A percentile compares a stretch with the other conserved stretches of the same genome.
phyloP scores from a whole-genome alignment of 2,329 filamentous ascomycete genomes.

The Trichophyton rubrum region DNA sequence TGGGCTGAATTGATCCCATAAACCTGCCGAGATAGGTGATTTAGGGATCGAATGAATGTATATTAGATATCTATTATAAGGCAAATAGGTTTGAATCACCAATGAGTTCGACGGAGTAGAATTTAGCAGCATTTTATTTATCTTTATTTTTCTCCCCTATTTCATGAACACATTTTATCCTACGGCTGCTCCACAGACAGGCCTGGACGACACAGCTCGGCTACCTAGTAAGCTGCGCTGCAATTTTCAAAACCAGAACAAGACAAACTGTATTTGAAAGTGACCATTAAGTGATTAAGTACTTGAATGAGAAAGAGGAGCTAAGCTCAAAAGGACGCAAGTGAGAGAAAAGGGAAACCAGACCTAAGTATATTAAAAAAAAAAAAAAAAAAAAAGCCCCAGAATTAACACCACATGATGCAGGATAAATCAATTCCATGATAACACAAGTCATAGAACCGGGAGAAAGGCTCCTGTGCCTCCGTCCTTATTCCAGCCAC shows the following conservation, averaged over 20 bases:
- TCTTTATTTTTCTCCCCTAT: neutral
- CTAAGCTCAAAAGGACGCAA: neutral
- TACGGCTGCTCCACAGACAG: too few species aligned
- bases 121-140: neutral
- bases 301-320: neutral
- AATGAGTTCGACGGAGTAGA: neutral
- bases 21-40: neutral
- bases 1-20: neutral
- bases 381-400: neutral
- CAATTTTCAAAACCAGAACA: neutral
- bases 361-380: neutral
- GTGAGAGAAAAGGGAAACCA: neutral
- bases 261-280: neutral
- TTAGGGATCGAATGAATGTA: neutral
- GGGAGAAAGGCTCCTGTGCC: neutral
- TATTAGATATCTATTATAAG: neutral
- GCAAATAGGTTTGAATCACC: neutral
- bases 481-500: constrained; percentile 4
- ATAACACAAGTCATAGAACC: neutral
- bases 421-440: constrained; percentile 3
- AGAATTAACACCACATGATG: constrained; percentile 1
- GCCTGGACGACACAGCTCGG: too few species aligned
- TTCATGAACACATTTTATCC: neutral
- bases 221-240: too few species aligned
- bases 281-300: neutral